Conservation (phyloP, 1,284 basidiomycete species). For the Takashimella koratensis region DNA sequence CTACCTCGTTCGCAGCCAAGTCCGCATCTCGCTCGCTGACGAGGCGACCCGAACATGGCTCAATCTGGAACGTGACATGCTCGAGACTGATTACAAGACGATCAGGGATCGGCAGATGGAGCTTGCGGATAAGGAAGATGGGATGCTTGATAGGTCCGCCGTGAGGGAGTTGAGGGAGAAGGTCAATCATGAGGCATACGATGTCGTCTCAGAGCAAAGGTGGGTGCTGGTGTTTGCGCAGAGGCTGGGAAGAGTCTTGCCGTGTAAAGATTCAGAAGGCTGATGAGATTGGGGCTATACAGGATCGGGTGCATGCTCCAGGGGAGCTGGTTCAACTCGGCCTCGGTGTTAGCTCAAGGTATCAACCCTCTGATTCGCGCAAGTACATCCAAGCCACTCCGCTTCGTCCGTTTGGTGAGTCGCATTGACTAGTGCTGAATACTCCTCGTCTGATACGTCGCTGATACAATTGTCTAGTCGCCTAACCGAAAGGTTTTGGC, state of each 20-base stretch:
- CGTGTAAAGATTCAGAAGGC: no score
- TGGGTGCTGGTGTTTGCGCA: constrained; percentile 11
- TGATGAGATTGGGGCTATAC: neutral
- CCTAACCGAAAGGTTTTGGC: constrained; percentile 35
- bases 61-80: constrained; percentile 78
- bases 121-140: constrained; percentile 87
- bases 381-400: constrained; percentile 27
- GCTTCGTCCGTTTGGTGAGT: constrained; percentile 38
- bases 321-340: constrained; percentile 45
- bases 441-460: neutral
- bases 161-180: constrained; percentile 82
- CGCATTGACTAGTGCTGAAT: neutral
- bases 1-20: constrained; percentile 81
- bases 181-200: constrained; percentile 85
- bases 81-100: constrained; percentile 77
- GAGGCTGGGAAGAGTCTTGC: no score
- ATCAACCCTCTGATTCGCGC: constrained; percentile 23
- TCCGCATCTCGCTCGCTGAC: constrained; percentile 69
- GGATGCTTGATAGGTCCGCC: constrained; percentile 75
- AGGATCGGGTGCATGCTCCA: constrained; percentile 46
- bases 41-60: constrained; percentile 79
- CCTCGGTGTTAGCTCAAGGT: constrained; percentile 24
- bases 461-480: constrained; percentile 17
- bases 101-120: constrained; percentile 91
- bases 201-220: constrained; percentile 87